phyloP scores from a whole-genome alignment of 2,329 filamentous ascomycete species.

The Cladosporium sphaerospermum region DNA sequence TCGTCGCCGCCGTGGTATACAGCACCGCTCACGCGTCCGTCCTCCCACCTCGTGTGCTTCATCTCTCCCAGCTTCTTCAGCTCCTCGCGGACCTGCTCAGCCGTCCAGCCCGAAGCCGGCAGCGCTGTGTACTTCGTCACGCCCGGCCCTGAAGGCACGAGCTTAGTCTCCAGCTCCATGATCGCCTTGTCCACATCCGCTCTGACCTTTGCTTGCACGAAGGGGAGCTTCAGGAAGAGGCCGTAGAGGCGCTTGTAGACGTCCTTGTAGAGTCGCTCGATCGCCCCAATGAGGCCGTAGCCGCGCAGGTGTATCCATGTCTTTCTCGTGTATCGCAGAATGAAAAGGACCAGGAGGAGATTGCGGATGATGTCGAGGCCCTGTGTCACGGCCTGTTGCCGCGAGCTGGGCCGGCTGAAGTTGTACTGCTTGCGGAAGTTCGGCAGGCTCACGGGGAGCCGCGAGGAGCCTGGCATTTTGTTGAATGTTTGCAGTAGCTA shows the following conservation, averaged over 20 bases:
- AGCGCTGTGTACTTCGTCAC: conserved; percentile 68
- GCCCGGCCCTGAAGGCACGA: conserved; percentile 66
- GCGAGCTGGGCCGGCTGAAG: conserved; percentile 13
- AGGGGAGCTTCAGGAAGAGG: conserved; percentile 77
- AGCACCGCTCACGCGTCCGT: conserved; percentile 86
- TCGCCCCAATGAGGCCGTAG: conserved; percentile 75
- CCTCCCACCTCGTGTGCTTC: conserved; percentile 96
- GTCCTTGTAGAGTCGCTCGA: conserved; percentile 66
- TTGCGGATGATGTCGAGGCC: conserved; percentile 56
- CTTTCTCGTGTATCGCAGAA: conserved; percentile 75
- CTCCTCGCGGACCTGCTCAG: conserved; percentile 73
- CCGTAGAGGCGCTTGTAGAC: conserved; percentile 71
- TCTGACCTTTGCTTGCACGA: conserved; percentile 78
- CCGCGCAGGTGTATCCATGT: conserved; percentile 80
- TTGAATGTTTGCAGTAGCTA: not conserved
- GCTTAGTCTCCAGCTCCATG: conserved; percentile 73
- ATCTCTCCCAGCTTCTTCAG: conserved; percentile 71
- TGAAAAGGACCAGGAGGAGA: conserved; percentile 80
- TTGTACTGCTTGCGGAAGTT: conserved; percentile 22
- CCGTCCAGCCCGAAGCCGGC: conserved; percentile 75
- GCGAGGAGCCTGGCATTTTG: conserved; percentile 6
- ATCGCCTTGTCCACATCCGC: conserved; percentile 77
- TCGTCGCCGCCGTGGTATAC: conserved; percentile 91
- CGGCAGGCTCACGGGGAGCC: conserved; percentile 13
- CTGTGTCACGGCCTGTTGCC: conserved; percentile 22